phyloP scores from a whole-genome alignment of 192 early-diverging fungal genomes.

The Haplosporangium gracile region DNA sequence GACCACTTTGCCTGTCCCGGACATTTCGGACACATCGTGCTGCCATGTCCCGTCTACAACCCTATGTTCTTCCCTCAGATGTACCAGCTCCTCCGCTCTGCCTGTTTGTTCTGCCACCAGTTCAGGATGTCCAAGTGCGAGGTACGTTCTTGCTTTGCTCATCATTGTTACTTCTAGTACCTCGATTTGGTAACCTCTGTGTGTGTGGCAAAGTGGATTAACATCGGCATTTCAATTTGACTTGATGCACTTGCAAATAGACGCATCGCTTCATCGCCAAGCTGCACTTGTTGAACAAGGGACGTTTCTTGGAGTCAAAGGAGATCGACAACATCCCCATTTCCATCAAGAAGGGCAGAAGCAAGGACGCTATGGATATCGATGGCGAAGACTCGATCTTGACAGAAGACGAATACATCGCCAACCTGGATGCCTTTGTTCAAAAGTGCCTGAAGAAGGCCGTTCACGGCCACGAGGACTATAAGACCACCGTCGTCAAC shows the following conservation, averaged over 20 bases:
- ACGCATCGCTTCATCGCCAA: conserved; percentile 78
- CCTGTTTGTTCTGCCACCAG: conserved; percentile 92
- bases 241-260: conserved; percentile 27
- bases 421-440: conserved; percentile 29
- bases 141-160: conserved; percentile 49
- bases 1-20: conserved; percentile 97
- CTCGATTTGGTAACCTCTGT: not conserved
- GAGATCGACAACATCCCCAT: conserved; percentile 76
- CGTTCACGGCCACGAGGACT: conserved; percentile 45
- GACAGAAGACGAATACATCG: conserved; percentile 69
- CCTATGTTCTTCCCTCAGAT: conserved; percentile 95
- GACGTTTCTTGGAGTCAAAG: conserved; percentile 87
- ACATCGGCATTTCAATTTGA: not conserved
- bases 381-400: conserved; percentile 64
- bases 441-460: conserved; percentile 21
- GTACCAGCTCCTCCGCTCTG: conserved; percentile 86
- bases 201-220: not conserved
- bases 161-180: not conserved
- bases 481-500: conserved; percentile 69
- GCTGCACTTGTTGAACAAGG: conserved; percentile 86
- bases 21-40: conserved; percentile 98
- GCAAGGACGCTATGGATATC: conserved; percentile 60
- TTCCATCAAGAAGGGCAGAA: conserved; percentile 58
- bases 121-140: conserved; percentile 74
- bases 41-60: conserved; percentile 97